Evolutionary conservation across 2,329 filamentous ascomycete genomes (phyloP), one percentile per base, ranked within the genome.

Genomic region (Paecilomyces sp.): DNA sequence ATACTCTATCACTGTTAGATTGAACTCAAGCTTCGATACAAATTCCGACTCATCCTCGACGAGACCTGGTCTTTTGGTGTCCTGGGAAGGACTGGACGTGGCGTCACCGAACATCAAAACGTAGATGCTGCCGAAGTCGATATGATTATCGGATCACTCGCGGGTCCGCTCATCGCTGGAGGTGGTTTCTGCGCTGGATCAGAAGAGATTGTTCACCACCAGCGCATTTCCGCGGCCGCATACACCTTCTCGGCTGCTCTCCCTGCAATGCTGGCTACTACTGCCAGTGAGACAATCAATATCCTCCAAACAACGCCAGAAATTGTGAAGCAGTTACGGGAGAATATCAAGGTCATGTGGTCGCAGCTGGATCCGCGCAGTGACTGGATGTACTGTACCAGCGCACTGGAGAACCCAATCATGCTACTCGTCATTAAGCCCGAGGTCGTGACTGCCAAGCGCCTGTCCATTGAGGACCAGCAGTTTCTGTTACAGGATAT

Each of bases 61-160:
- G 94, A 99, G 80, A 96, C 92, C 1, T 96, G 91, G 88, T 97
- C 92, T 0, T 99, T 97, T 72, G 95, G 93, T 61, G 90, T 97
- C 18, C 84, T 99, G 4, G 94, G 94, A 55, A 85, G 92, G 62
- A 96, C 91, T 28, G 95, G 94, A 22, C 88, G 92, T 57, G 94
- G 94, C 61, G 82, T 97, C 47, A 97, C 94, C 0, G 95, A 99
- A 79, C 91, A 93, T 5, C 94, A 97, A 71, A 96, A 97, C 67
- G 93, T 99, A 18, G 94, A 97, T 72, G 87, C 93, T 0, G 86
- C 88, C 9, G 90, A 96, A 71, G 88, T 99, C 56, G 94, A 99
- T 78, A 97, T 99, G 92, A 93, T 99, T 66, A 85, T 97, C 57
- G 94, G 95, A 52, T 96, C 91, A 36, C 85, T 99, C 54, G 88